phyloP scores from a whole-genome alignment of 2,329 filamentous ascomycete genomes.

The Sordariomycetes sp. region DNA sequence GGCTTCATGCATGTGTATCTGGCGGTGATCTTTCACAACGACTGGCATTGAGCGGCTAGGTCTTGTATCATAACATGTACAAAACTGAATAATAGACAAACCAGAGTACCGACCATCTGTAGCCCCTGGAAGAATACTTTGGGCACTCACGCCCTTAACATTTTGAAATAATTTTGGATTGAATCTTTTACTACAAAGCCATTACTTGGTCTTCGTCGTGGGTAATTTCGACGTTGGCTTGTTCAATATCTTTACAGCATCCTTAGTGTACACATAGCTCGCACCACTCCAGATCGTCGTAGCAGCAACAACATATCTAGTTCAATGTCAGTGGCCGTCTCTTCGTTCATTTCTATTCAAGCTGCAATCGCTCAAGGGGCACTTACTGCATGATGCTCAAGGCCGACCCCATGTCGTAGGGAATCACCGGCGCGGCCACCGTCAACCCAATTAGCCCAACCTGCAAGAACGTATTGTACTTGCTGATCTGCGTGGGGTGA shows the following conservation, averaged over 20 bases:
- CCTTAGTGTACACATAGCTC: constrained; percentile 84
- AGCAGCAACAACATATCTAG: constrained; percentile 71
- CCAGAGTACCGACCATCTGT: too few species aligned
- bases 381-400: constrained; percentile 58
- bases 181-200: background rate
- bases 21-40: too few species aligned
- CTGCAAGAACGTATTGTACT: constrained; percentile 91
- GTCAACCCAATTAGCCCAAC: constrained; percentile 78
- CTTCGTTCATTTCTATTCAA: too few species aligned
- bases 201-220: constrained; percentile 1
- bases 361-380: too few species aligned
- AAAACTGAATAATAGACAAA: background rate
- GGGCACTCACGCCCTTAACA: too few species aligned
- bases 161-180: too few species aligned
- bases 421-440: constrained; percentile 68
- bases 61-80: constrained; percentile 3
- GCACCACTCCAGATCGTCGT: constrained; percentile 92
- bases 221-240: constrained; percentile 11
- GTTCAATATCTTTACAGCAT: constrained; percentile 78
- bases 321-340: constrained; percentile 2
- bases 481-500: constrained; percentile 73
- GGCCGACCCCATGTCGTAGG: constrained; percentile 42
- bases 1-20: too few species aligned
- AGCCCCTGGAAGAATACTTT: too few species aligned
- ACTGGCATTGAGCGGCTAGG: too few species aligned